Percentiles rank a stretch among this genome's conserved stretches.
phyloP scores from a whole-genome alignment of 495 filamentous ascomycete genomes.

The Aspergillus carlsbadensis region DNA sequence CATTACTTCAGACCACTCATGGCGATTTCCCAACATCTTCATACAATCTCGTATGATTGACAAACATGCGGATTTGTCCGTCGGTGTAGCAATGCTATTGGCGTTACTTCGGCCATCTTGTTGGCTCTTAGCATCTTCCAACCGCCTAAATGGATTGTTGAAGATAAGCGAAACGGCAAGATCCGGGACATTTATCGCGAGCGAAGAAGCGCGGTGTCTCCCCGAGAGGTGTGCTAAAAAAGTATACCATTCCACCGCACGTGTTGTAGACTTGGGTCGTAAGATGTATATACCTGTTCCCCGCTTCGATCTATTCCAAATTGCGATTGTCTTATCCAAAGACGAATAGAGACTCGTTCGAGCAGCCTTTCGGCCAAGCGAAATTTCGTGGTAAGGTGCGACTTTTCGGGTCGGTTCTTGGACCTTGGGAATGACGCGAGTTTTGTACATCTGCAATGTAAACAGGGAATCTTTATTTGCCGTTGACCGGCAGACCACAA shows the following conservation, averaged over 20 bases:
- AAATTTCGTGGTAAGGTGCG: conserved; percentile 56
- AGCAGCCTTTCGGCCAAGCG: conserved; percentile 51
- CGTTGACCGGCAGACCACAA: conserved; percentile 66
- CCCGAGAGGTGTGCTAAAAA: conserved; percentile 64
- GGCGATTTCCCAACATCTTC: conserved; percentile 54
- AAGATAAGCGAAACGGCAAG: conserved; percentile 63
- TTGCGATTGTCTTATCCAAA: conserved; percentile 69
- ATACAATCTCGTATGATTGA: conserved; percentile 59
- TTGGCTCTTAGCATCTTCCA: conserved; percentile 45
- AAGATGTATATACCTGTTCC: conserved; percentile 68
- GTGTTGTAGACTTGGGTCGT: conserved; percentile 62
- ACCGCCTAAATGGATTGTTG: conserved; percentile 59
- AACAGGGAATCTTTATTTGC: conserved; percentile 54
- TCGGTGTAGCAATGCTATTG: conserved; percentile 43
- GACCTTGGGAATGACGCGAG: conserved; percentile 63
- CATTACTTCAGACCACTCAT: conserved; percentile 64
- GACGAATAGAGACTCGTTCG: conserved; percentile 69
- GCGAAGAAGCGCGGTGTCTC: conserved; percentile 52
- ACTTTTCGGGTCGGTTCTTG: conserved; percentile 51
- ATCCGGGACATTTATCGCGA: conserved; percentile 70
- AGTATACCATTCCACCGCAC: conserved; percentile 73
- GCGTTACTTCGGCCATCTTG: conserved; percentile 37
- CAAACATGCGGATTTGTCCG: conserved; percentile 53
- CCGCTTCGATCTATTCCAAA: conserved; percentile 58
- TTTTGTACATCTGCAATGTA: conserved; percentile 67